Base-by-base conservation (phyloP, 2,329 filamentous ascomycete genomes). In the Emmonsiellopsis sp. region DNA sequence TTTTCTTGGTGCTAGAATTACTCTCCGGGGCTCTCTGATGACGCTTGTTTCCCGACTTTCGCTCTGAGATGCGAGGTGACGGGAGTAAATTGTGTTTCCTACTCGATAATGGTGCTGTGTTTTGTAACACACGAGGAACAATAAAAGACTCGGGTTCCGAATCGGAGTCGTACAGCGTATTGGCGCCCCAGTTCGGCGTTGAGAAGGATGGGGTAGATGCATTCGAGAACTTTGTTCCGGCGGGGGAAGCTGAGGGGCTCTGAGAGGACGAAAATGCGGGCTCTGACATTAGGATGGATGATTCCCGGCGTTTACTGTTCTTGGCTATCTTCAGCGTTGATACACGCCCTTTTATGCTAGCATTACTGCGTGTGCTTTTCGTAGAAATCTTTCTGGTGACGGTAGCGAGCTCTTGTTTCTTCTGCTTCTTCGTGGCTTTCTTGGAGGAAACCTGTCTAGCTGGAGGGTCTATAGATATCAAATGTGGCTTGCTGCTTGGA, bases 401-500 rank as follows among this genome's bases (percentile, higher is more conserved):
- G 37, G 50, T 11, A 32, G 7, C 11, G 20, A 30, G 20, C 7
- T 54, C 32, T 42, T 50, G 55, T 38, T 47, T 57, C 44, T 57
- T 55, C 20, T 50, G 50, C 35, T 52, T 54, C 44, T 53, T 49
- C 42, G 52, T 42, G n/a, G 42, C 37, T 35, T 35, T 38, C 34
- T 44, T 30, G 35, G 34, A 55, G 37, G 37, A 49, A 3, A 47
- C 47, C 10, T 46, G 45, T 16, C 51, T 10, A 35, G 47, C 35
- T 20, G 50, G 34, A 3, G 54, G 53, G 34, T 49, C 32, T 31
- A 61, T 59, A 15, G 56, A 61, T 8, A 61, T 51, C 37, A 61
- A 20, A 40, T 43, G 58, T 6, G 59, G 59, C 32, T 57, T 58
- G 38, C 51, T 53, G 7, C 50, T 37, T 8, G 59, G 59, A 13